Base-by-base conservation (phyloP, 1,284 basidiomycete genomes). In the Ustilago sp. region DNA sequence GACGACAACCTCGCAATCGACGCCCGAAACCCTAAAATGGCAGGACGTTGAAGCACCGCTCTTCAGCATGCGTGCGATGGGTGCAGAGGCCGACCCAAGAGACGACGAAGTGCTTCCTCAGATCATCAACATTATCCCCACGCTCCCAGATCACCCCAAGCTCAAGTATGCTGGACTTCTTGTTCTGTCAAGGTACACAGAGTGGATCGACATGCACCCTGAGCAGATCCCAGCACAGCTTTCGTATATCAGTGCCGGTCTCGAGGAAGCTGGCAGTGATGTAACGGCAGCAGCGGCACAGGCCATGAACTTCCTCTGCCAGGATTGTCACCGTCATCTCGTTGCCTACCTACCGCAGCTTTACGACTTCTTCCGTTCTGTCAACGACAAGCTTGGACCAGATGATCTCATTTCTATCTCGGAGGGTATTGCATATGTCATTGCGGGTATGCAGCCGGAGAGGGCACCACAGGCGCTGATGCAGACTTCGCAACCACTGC, bases 1-100 rank as follows among this genome's bases (percentile, higher is more conserved):
- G 23, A 86, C 88, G 1, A 93, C 93, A 3, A 89, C 98, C 67
- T 79, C 81, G 12, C 80, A 82, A 19, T 86, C 32, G 90, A 92
- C 31, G 54, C 69, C 76, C 4, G 66, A 68, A 23, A 64, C 72
- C n/a, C 76, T 77, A 64, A 77, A 74, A 68, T 99, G 97, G 97
- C 97, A 99, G 87, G 94, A 94, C 83, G 92, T 99, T 59, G 97
- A 99, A 86, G 97, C 97, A 1, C 97, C 97, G 0, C 87, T 99
- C 45, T 99, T 99, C 88, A 94, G 95, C 13, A 93, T 99, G 92
- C 90, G 97, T 57, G 95, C 95, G 4, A 99, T 99, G 94, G 97
- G 97, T 23, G 95, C 94, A 8, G 92, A 97, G 86, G 90, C 98
- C 23, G 93, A 98, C 82, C 89, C 91, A 8, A 88, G 90, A 45